These are phyloP conservation scores for Globisporangium cystogenes DNA, from an alignment of 352 stramenopile species.

Conservation along the genomic window DNA sequence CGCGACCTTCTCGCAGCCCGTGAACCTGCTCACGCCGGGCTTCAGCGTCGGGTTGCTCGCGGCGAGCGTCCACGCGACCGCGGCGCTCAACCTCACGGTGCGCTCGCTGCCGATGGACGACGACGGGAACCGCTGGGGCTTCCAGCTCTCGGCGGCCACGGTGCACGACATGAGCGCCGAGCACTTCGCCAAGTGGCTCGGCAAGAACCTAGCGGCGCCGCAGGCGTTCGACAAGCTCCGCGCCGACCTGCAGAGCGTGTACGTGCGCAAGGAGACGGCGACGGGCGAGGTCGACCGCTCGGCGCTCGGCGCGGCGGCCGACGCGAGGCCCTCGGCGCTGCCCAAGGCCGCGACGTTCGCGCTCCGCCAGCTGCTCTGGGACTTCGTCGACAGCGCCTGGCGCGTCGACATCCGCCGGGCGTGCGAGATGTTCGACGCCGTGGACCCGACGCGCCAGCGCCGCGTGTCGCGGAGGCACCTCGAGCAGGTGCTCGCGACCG, in stretches of 20 bases:
- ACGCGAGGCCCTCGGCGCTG: constrained; percentile 1
- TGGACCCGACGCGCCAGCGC: constrained; percentile 18
- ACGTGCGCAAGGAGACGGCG: constrained; percentile 37
- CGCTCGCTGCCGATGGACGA: constrained; percentile 42
- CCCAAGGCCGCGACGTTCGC: constrained; percentile 21
- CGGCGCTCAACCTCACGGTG: constrained; percentile 27
- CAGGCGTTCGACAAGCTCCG: constrained; percentile 37
- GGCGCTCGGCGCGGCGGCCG: background rate
- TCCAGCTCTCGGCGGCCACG: constrained; percentile 34
- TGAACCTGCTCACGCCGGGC: constrained; percentile 36
- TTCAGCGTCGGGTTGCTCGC: constrained; percentile 26
- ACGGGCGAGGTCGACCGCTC: constrained; percentile 21
- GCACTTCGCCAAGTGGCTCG: constrained; percentile 59
- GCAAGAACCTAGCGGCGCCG: constrained; percentile 23
- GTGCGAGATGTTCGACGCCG: constrained; percentile 23
- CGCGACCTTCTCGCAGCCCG: constrained; percentile 42
- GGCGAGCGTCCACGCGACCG: constrained; percentile 19
- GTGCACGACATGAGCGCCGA: constrained; percentile 44
- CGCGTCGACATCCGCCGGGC: constrained; percentile 27
- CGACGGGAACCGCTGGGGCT: constrained; percentile 47
- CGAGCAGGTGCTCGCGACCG: constrained; percentile 27
- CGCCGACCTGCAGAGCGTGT: constrained; percentile 57
- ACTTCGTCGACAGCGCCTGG: constrained; percentile 41
- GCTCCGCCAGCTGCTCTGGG: constrained; percentile 45
- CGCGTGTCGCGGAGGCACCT: constrained; percentile 31